Evolutionary conservation across 1,139 yeast genomes (phyloP), one percentile per base, ranked within the genome.

Genomic region (Diutina neorugosa): DNA sequence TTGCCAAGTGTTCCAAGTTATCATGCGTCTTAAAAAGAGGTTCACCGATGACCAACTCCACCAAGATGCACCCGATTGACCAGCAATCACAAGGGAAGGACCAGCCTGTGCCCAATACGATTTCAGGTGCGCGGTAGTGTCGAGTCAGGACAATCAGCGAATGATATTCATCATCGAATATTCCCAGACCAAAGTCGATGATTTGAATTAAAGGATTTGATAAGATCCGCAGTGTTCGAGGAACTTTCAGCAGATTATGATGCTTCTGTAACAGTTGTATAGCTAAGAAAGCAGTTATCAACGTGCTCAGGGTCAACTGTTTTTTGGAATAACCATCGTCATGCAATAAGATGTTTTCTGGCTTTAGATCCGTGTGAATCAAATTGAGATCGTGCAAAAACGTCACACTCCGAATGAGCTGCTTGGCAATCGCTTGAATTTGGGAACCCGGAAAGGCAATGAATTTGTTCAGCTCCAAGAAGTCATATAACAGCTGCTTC

Each of bases 71-170:
- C 0, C 97, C 99, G 54, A 93, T 77, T 1, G 96, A 88, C 99
- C 98, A 94, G 69, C 93, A 73, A 67, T 94, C 99, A 67, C 98
- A 93, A 1, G 91, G 89, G 59, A 77, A 84, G 2, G 89, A 82
- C 93, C 98, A 94, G 43, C 98, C 98, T 41, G 81, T 77, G 1
- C 97, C 97, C 43, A 94, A 70, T 2, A 93, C 91, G 59, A 94
- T 90, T 65, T 94, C 99, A 0, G 98, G 98, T 0, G 98, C 98
- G 55, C 99, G 74, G 68, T 94, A 94, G 68, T 94, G 98, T 54
- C 99, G 76, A 2, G 98, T 93, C 14, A 96, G 87, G 11, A 94
- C 96, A 25, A 94, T 84, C 42, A 86, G 82, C 9, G 95, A 84
- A 69, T 94, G 99, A 65, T 87, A 91, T 68, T 94, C 98, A 66